These are phyloP conservation scores for Pterulicium gracile DNA, from an alignment of 1,284 basidiomycete species.

Conservation along the genomic window DNA sequence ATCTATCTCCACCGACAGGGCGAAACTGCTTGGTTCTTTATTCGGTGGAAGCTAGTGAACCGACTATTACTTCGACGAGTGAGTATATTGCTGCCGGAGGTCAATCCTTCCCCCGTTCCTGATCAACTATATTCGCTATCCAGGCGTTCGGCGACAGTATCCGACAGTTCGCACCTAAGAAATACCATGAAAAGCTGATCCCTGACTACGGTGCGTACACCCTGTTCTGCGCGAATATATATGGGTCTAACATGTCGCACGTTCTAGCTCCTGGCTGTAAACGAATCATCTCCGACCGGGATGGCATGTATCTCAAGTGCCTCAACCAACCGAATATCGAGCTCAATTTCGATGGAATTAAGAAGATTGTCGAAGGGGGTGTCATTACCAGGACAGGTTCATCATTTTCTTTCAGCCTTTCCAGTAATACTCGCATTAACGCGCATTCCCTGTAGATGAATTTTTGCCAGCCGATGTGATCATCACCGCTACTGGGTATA, in stretches of 20 bases:
- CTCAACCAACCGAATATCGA: constrained; percentile 42
- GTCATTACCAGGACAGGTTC: constrained; percentile 16
- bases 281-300: constrained; percentile 42
- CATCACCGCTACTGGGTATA: constrained; percentile 40
- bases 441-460: constrained; percentile 36
- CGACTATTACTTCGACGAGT: not conserved
- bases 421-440: too few species aligned
- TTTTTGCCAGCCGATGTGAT: constrained; percentile 37
- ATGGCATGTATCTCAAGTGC: constrained; percentile 29
- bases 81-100: constrained; percentile 9
- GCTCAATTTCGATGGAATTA: constrained; percentile 33
- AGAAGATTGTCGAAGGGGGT: constrained; percentile 29
- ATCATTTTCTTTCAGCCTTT: not conserved
- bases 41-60: not conserved
- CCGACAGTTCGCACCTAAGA: constrained; percentile 29
- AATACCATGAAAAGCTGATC: constrained; percentile 30
- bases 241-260: not conserved
- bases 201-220: constrained; percentile 17
- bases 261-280: constrained; percentile 43
- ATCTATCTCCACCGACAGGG: too few species aligned
- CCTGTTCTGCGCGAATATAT: too few species aligned
- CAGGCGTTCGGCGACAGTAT: constrained; percentile 34
- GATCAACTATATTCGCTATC: constrained; percentile 4
- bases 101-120: not conserved
- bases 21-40: not conserved